These are phyloP conservation scores for Kuraishia borneana DNA, from an alignment of 805 yeast genomes.

Conservation along the genomic window DNA sequence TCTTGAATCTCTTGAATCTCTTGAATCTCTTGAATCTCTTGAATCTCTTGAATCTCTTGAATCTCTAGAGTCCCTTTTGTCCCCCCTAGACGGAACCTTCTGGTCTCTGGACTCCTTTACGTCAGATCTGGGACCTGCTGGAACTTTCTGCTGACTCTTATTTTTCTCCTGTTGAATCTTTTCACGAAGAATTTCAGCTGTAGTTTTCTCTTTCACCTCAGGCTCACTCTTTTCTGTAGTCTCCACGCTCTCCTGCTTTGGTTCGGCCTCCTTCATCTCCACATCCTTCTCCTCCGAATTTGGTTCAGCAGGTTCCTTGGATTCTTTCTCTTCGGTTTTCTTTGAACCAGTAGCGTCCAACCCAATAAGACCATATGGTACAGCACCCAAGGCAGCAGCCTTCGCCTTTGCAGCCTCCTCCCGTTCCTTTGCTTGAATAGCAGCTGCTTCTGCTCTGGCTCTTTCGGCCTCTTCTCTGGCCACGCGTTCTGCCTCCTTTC, in stretches of 20 bases:
- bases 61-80: no score
- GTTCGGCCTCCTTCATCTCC: neutral
- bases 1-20: no score
- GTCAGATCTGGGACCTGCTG: neutral
- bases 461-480: neutral
- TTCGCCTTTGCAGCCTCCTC: neutral
- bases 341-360: neutral
- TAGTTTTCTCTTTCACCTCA: neutral
- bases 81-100: no score
- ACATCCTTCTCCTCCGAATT: neutral
- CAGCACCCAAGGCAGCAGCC: neutral
- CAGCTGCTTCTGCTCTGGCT: neutral
- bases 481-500: slow-evolving; percentile 1
- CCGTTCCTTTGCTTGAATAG: neutral
- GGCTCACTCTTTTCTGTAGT: neutral
- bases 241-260: neutral
- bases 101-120: neutral
- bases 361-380: neutral
- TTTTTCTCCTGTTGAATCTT: neutral
- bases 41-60: no score
- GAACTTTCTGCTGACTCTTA: no score
- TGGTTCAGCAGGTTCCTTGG: neutral
- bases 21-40: no score
- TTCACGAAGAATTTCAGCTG: neutral
- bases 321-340: neutral